Conservation (phyloP, 345 rosid species). For the Brassica incana region DNA sequence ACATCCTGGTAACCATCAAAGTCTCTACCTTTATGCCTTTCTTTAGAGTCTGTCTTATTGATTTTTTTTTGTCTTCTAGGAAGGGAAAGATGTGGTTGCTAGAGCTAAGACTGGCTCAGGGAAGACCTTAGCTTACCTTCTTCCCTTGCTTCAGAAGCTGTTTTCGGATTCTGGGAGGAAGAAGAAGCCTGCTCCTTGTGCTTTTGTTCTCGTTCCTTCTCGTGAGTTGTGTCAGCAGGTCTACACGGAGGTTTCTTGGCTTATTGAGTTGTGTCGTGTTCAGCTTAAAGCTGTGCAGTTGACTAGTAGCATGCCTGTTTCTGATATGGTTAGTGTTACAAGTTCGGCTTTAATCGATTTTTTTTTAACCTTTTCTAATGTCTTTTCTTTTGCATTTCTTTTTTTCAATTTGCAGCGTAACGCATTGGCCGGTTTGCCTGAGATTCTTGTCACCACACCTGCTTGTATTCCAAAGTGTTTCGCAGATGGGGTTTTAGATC, state of each 20-base stretch:
- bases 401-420: no score
- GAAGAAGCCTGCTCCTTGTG: conserved; percentile 66
- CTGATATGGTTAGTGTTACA: conserved; percentile 94
- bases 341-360: no score
- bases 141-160: conserved; percentile 86
- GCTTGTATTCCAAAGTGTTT: conserved; percentile 82
- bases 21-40: not conserved
- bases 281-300: conserved; percentile 72
- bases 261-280: conserved; percentile 74
- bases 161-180: conserved; percentile 48
- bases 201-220: conserved; percentile 74
- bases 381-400: no score
- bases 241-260: conserved; percentile 57
- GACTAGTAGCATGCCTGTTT: conserved; percentile 63
- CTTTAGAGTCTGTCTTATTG: not conserved
- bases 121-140: conserved; percentile 81
- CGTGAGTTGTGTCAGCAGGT: conserved; percentile 92
- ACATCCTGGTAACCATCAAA: conserved; percentile 53
- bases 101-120: conserved; percentile 90
- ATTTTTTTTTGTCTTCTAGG: conserved; percentile 35
- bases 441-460: conserved; percentile 77
- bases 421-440: conserved; percentile 73
- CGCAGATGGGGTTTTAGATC: conserved; percentile 63
- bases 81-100: conserved; percentile 92
- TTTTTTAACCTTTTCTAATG: no score